These are phyloP conservation scores for Colletotrichum incanum DNA, from an alignment of 2,329 filamentous ascomycete species.

Conservation along the genomic window DNA sequence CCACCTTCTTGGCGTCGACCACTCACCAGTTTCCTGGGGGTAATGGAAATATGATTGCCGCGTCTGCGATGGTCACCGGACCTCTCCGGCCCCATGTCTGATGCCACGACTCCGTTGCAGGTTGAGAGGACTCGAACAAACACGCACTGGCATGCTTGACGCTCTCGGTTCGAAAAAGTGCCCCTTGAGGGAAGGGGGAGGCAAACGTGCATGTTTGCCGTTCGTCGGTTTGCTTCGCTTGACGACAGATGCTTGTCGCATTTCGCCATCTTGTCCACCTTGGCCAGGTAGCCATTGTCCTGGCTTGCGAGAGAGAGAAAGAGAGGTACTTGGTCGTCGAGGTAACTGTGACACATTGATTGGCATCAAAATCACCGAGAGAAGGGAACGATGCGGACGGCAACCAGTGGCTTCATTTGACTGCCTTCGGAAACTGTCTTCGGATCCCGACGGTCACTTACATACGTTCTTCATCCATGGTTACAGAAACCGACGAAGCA, in stretches of 20 bases:
- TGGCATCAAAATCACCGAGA: not conserved
- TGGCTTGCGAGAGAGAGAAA: not conserved
- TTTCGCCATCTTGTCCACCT: conserved; percentile 11
- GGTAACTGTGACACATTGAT: not conserved
- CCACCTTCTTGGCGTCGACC: conserved; percentile 18
- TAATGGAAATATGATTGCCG: conserved; percentile 40
- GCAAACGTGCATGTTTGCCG: conserved; percentile 29
- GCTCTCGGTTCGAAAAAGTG: not conserved
- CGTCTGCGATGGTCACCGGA: conserved; percentile 36
- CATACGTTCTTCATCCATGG: not conserved
- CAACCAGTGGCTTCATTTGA: not conserved
- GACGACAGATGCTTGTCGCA: conserved; percentile 19
- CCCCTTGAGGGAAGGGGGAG: not conserved
- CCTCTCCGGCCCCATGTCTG: conserved; percentile 18
- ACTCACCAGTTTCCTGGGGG: conserved; percentile 42
- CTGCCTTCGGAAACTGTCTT: not conserved
- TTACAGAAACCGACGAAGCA: not conserved
- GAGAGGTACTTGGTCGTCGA: not conserved
- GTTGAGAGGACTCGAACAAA: conserved; percentile 21
- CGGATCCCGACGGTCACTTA: not conserved
- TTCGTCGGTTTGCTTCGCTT: conserved; percentile 10
- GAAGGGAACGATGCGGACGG: not conserved
- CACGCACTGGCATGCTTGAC: not conserved
- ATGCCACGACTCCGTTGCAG: conserved; percentile 33
- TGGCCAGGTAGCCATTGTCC: not conserved